Evolutionary conservation across 2,329 filamentous ascomycete species (phyloP).

Genomic region (Pseudocercospora fijiensis): DNA sequence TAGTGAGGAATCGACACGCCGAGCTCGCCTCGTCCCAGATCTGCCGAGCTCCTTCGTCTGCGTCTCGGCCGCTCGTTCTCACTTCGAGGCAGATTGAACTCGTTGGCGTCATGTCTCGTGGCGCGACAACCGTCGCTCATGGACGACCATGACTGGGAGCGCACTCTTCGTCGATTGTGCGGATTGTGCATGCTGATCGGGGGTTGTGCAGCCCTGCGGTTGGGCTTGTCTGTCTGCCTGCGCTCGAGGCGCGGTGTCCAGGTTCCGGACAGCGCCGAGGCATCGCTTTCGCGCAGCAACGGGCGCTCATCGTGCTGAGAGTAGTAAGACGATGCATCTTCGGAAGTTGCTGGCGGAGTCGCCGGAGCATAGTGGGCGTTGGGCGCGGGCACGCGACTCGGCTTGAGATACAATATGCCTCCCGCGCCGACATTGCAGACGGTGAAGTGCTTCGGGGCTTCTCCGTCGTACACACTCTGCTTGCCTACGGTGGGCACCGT

Average conservation of each 20-base stretch:
- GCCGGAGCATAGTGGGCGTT: conserved; percentile 29
- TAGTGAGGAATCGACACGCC: conserved; percentile 69
- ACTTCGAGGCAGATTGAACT: conserved; percentile 30
- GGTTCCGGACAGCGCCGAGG: conserved; percentile 24
- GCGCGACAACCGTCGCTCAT: conserved; percentile 58
- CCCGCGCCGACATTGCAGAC: conserved; percentile 50
- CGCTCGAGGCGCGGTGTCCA: conserved; percentile 30
- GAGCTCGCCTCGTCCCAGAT: conserved; percentile 30
- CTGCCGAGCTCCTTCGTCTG: conserved; percentile 34
- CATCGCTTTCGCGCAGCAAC: conserved; percentile 23
- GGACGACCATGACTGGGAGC: conserved; percentile 71
- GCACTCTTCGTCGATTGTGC: conserved; percentile 37
- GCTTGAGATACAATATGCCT: conserved; percentile 51
- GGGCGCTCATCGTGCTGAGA: conserved; percentile 19
- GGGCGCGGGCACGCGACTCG: conserved; percentile 31
- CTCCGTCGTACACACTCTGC: conserved; percentile 28
- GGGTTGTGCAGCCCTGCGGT: conserved; percentile 8
- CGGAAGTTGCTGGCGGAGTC: conserved; percentile 33
- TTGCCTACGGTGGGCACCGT: conserved; percentile 22
- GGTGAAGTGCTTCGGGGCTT: conserved; percentile 43
- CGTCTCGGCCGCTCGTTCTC: conserved; percentile 27
- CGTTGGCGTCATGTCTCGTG: conserved; percentile 32
- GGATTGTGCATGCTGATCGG: conserved; percentile 26
- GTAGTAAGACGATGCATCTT: conserved; percentile 22
- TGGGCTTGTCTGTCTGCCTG: conserved; percentile 10